Conservation (phyloP, 768 basidiomycete species). For the Bullera alba region DNA sequence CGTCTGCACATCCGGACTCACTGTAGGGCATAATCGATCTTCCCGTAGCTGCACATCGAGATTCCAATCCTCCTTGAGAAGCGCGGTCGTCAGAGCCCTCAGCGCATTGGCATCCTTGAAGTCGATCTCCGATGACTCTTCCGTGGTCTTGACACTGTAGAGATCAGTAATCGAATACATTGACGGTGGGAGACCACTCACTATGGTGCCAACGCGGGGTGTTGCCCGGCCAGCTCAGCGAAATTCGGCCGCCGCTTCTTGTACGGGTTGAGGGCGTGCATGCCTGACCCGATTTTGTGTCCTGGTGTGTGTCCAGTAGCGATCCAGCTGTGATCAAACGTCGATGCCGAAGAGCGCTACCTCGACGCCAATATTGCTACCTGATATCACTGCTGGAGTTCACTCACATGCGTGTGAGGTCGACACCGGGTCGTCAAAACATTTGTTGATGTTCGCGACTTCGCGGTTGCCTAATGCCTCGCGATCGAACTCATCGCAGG, state of each 20-base stretch:
- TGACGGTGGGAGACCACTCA: constrained; percentile 42
- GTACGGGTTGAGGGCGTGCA: constrained; percentile 53
- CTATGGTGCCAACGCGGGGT: constrained; percentile 57
- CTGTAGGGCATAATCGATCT: constrained; percentile 80
- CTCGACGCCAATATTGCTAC: no score
- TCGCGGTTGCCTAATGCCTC: no score
- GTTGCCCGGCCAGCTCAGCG: constrained; percentile 52
- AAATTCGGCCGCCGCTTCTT: constrained; percentile 55
- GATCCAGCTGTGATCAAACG: no score
- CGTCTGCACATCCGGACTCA: no score
- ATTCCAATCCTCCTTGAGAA: constrained; percentile 68
- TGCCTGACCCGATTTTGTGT: no score
- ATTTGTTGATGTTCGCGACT: no score
- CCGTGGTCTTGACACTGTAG: constrained; percentile 16
- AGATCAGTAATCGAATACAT: neutral
- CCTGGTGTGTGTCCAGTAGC: no score
- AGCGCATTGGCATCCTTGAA: constrained; percentile 68
- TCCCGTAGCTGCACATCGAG: constrained; percentile 58
- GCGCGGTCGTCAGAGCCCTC: constrained; percentile 68
- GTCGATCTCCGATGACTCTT: constrained; percentile 54
- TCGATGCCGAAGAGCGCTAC: no score
- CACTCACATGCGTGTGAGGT: no score
- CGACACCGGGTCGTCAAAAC: no score
- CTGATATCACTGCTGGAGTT: no score
- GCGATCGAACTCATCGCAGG: no score